phyloP scores from a whole-genome alignment of 2,329 filamentous ascomycete genomes.

The Periconia sp. region DNA sequence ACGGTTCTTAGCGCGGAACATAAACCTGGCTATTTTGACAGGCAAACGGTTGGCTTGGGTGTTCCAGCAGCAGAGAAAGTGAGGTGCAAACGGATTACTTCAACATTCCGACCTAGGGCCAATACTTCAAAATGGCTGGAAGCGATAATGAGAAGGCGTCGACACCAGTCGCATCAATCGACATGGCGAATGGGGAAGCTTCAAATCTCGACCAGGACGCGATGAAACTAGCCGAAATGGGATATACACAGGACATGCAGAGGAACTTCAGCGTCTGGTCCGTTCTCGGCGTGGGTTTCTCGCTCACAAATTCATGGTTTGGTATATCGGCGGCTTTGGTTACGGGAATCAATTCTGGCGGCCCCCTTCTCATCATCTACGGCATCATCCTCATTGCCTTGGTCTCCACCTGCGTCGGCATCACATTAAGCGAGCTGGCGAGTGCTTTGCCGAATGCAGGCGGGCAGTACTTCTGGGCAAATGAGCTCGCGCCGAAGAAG shows the following conservation, averaged over 20 bases:
- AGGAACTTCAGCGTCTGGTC: constrained; percentile 58
- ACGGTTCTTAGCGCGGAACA: too few species aligned
- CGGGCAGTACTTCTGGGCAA: constrained; percentile 60
- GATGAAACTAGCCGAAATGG: constrained; percentile 55
- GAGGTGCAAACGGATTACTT: too few species aligned
- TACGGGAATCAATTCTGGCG: constrained; percentile 59
- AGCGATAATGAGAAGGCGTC: constrained; percentile 20
- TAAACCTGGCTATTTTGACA: too few species aligned
- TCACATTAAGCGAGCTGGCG: constrained; percentile 55
- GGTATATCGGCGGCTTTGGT: constrained; percentile 57
- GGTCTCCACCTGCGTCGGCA: constrained; percentile 54
- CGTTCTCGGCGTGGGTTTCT: constrained; percentile 58
- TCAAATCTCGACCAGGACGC: constrained; percentile 45
- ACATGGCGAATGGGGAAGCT: constrained; percentile 15
- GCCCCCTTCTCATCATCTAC: constrained; percentile 57
- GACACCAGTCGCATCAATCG: constrained; percentile 11
- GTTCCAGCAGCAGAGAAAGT: too few species aligned
- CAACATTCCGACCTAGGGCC: too few species aligned
- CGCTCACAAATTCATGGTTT: constrained; percentile 60
- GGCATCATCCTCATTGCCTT: constrained; percentile 56
- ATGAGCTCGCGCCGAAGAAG: constrained; percentile 53
- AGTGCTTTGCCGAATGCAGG: constrained; percentile 59
- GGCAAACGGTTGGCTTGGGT: too few species aligned
- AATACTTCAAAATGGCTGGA: constrained; percentile 6
- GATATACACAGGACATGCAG: constrained; percentile 55